These are phyloP conservation scores for Myriosclerotinia duriaeana DNA, from an alignment of 2,329 filamentous ascomycete species.

Conservation along the genomic window DNA sequence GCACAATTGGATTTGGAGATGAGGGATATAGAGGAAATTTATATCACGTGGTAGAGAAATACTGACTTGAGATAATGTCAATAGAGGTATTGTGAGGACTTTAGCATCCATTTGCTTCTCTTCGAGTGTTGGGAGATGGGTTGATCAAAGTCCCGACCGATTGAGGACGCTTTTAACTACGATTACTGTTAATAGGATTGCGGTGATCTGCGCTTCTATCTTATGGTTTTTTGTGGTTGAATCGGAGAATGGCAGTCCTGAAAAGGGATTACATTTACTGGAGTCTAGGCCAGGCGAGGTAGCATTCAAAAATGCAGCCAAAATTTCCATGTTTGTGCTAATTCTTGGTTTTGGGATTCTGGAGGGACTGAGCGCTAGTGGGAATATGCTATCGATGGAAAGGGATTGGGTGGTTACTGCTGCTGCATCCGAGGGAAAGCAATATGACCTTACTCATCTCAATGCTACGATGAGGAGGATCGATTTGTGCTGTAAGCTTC, in stretches of 20 bases:
- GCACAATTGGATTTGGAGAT: background rate
- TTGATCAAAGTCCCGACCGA: constrained; percentile 44
- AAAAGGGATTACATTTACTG: background rate
- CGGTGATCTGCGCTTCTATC: constrained; percentile 45
- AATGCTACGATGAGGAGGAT: constrained; percentile 58
- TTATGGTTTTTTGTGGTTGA: constrained; percentile 45
- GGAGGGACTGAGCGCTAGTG: constrained; percentile 46
- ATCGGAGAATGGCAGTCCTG: background rate
- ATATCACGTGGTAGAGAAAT: constrained; percentile 23
- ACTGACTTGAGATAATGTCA: constrained; percentile 16
- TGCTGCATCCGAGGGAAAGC: constrained; percentile 38
- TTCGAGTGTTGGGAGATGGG: constrained; percentile 46
- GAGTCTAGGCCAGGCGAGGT: background rate
- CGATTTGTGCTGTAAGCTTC: constrained; percentile 57
- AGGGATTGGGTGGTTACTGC: constrained; percentile 48
- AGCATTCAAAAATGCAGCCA: constrained; percentile 29
- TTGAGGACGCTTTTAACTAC: constrained; percentile 46
- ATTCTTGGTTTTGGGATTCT: constrained; percentile 45
- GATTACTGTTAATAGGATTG: constrained; percentile 45
- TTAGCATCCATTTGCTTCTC: constrained; percentile 46
- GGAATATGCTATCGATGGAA: constrained; percentile 50
- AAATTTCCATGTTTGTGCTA: constrained; percentile 40
- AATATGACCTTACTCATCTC: constrained; percentile 46
- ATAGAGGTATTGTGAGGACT: constrained; percentile 41
- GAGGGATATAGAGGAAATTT: background rate